These are phyloP conservation scores for Rhodamnia argentea DNA, from an alignment of 345 rosid species.

Conservation along the genomic window DNA sequence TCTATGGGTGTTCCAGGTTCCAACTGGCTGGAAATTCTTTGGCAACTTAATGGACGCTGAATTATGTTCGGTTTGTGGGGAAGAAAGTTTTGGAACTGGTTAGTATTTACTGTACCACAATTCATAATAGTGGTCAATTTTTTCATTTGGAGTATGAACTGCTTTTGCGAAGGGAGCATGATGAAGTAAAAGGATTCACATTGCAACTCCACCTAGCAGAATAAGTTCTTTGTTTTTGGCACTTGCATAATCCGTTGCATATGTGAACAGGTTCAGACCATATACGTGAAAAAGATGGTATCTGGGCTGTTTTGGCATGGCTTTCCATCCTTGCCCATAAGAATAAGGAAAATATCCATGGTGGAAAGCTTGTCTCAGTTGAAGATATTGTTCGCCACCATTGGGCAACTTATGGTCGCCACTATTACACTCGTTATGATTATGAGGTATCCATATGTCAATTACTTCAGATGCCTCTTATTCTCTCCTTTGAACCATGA, in stretches of 20 bases:
- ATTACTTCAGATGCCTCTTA: neutral
- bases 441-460: constrained; percentile 53
- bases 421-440: constrained; percentile 95
- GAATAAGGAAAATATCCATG: constrained; percentile 57
- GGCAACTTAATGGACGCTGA: constrained; percentile 99
- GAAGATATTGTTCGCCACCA: constrained; percentile 91
- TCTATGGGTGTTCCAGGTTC: constrained; percentile 48
- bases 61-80: constrained; percentile 91
- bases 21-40: constrained; percentile 99
- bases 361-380: constrained; percentile 71
- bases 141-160: neutral
- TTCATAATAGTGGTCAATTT: neutral
- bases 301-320: constrained; percentile 99
- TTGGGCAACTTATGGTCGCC: constrained; percentile 92
- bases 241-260: neutral
- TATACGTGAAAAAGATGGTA: constrained; percentile 96
- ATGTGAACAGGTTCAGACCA: constrained; percentile 79
- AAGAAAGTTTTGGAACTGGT: constrained; percentile 99
- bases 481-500: neutral
- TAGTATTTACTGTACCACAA: constrained; percentile 4
- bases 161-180: neutral
- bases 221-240: neutral
- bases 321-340: constrained; percentile 84
- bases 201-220: neutral
- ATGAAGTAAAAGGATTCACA: neutral